phyloP scores from a whole-genome alignment of 805 yeast species.

The Saturnispora saitoi region DNA sequence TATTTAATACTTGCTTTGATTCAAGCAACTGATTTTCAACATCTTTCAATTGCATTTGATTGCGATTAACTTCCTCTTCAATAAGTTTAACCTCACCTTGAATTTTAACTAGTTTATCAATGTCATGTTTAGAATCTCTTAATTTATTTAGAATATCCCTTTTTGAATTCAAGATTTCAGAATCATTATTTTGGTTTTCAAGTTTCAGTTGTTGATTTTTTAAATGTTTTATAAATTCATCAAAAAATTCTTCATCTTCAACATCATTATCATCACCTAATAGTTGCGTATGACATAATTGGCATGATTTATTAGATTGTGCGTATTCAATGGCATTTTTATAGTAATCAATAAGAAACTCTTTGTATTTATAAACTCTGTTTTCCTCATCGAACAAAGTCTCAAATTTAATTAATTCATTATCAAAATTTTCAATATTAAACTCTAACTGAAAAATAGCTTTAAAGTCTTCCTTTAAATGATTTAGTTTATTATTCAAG shows the following conservation, averaged over 20 bases:
- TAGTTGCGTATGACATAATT: conserved; percentile 65
- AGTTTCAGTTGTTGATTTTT: conserved; percentile 19
- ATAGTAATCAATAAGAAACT: conserved; percentile 64
- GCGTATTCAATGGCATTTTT: conserved; percentile 61
- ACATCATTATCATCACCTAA: conserved; percentile 25
- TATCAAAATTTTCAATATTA: conserved; percentile 41
- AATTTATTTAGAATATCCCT: conserved; percentile 24
- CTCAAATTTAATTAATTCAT: conserved; percentile 46
- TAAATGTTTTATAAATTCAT: conserved; percentile 19
- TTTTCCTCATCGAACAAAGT: conserved; percentile 50
- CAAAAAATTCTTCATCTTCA: conserved; percentile 9
- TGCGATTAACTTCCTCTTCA: background rate
- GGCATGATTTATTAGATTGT: conserved; percentile 47
- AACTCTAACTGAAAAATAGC: conserved; percentile 30
- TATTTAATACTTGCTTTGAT: conserved; percentile 10
- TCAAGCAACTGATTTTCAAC: conserved; percentile 9
- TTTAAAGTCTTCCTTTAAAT: conserved; percentile 9
- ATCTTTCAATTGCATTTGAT: background rate
- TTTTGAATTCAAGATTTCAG: conserved; percentile 19
- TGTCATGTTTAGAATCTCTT: conserved; percentile 24
- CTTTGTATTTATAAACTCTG: conserved; percentile 58
- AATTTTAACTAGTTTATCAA: conserved; percentile 19
- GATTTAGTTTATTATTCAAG: background rate
- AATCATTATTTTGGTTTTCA: conserved; percentile 15
- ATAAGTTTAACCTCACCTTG: conserved; percentile 24